Evolutionary conservation across 257 asterid species (phyloP).

Genomic region (Forsythia suspensa): DNA sequence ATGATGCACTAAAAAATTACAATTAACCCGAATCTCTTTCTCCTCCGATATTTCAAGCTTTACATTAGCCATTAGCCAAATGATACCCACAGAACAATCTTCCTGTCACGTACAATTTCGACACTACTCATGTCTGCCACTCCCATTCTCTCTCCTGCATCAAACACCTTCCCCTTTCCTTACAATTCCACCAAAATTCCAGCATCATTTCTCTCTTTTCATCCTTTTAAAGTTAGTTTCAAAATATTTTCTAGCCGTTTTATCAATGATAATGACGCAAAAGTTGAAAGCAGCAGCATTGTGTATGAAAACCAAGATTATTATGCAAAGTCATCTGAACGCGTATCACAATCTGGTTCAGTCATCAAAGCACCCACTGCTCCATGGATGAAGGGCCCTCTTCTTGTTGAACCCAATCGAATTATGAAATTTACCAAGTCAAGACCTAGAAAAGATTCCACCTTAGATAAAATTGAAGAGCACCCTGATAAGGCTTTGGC

Average conservation of each 20-base stretch:
- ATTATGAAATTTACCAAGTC: slow-evolving; percentile 44
- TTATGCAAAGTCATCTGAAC: slow-evolving; percentile 26
- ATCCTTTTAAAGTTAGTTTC: slow-evolving; percentile 21
- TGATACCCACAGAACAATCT: neutral
- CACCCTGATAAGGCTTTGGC: slow-evolving; percentile 47
- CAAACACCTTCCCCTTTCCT: slow-evolving; percentile 37
- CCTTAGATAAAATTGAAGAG: slow-evolving; percentile 24
- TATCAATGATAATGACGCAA: slow-evolving; percentile 18
- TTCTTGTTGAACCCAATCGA: slow-evolving; percentile 59
- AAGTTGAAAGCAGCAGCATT: slow-evolving; percentile 19
- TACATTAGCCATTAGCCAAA: too few species aligned
- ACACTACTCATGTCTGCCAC: slow-evolving; percentile 41
- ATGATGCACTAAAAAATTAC: too few species aligned
- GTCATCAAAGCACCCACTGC: slow-evolving; percentile 73
- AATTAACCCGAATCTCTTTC: too few species aligned
- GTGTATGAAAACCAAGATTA: slow-evolving; percentile 27
- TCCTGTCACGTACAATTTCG: neutral
- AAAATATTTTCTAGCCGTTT: slow-evolving; percentile 25
- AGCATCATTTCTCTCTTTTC: slow-evolving; percentile 22
- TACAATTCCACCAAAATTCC: slow-evolving; percentile 27
- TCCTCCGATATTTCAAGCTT: too few species aligned
- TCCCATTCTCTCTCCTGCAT: slow-evolving; percentile 26
- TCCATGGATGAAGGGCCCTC: slow-evolving; percentile 91
- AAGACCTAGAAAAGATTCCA: slow-evolving; percentile 39
- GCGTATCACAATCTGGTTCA: slow-evolving; percentile 36